Evolutionary conservation across 78 protist genomes (phyloP), one percentile per base, ranked within the genome.

Genomic region (Protostelium mycophagum): DNA sequence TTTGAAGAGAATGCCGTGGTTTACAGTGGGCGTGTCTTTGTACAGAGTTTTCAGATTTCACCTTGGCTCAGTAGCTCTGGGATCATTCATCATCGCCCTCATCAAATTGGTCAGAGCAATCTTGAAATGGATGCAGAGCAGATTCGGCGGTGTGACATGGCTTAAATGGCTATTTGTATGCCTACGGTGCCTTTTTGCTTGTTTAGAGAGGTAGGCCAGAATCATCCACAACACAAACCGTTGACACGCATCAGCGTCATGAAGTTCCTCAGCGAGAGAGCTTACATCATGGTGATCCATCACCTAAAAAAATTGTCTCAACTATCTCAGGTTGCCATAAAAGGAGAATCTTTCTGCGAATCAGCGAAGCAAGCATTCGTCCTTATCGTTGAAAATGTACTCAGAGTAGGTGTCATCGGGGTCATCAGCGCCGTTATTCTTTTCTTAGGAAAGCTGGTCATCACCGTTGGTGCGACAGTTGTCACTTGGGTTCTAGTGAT

Each of bases 211-310:
- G 38, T 90, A 16, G 16, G 73, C 16, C 73, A 51, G 5, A 5
- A 25, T 51, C 73, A n/a, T n/a, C 73, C 73, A 25, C 73, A 16
- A 51, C 73, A 25, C 16, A 16, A 51, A 51, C n/a, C n/a, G n/a
- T 51, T 51, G 31, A 51, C 73, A 51, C 31, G 16, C 73, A 16
- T 25, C 16, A 51, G 73, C 31, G 73, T 96, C 92, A 34, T 96
- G 1, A 96, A 96, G 86, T 96, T 93, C 87, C 89, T 97, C 63
- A 91, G 89, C 92, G 91, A 93, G 90, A 96, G 96, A 87, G 99
- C 98, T 25, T 97, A 96, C 90, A 96, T 97, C 89, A 87, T 92
- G 89, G 90, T 93, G 86, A 31, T 86, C 28, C 35, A n/a, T n/a
- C 63, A 31, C 35, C 35, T 34, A 34, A 10, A 86, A 39, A 1